These are phyloP conservation scores for Bonia amplexicaulis DNA, from an alignment of 176 grass and related monocot species.

Conservation along the genomic window DNA sequence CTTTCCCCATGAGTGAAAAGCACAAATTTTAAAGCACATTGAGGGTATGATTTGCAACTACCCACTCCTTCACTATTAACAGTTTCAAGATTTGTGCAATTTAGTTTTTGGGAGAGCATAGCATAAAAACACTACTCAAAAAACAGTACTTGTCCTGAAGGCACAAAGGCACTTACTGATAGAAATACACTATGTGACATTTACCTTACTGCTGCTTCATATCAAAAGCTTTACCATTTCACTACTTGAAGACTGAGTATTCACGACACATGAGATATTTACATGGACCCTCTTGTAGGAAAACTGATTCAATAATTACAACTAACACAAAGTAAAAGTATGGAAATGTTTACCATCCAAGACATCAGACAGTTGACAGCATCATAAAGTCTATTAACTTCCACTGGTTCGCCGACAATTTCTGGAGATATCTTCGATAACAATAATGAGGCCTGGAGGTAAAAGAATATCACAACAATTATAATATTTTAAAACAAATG, in stretches of 20 bases:
- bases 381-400: slow-evolving; percentile 68
- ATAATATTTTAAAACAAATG: neutral
- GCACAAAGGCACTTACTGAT: neutral
- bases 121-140: neutral
- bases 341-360: slow-evolving; percentile 63
- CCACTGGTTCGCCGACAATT: slow-evolving; percentile 65
- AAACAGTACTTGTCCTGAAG: neutral
- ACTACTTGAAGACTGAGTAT: neutral
- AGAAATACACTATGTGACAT: neutral
- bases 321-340: neutral
- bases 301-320: slow-evolving; percentile 2
- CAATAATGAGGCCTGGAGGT: slow-evolving; percentile 56
- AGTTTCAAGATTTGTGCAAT: neutral
- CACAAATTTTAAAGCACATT: neutral
- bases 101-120: neutral
- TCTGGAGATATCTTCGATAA: slow-evolving; percentile 84
- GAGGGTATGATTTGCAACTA: neutral
- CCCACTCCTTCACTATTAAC: neutral
- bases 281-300: neutral
- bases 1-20: neutral
- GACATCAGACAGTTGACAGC: slow-evolving; percentile 88
- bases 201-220: neutral
- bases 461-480: neutral
- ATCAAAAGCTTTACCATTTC: neutral
- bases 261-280: neutral